Conservation (phyloP, 2,329 filamentous ascomycete genomes). For the Microcyclospora pomicola region DNA sequence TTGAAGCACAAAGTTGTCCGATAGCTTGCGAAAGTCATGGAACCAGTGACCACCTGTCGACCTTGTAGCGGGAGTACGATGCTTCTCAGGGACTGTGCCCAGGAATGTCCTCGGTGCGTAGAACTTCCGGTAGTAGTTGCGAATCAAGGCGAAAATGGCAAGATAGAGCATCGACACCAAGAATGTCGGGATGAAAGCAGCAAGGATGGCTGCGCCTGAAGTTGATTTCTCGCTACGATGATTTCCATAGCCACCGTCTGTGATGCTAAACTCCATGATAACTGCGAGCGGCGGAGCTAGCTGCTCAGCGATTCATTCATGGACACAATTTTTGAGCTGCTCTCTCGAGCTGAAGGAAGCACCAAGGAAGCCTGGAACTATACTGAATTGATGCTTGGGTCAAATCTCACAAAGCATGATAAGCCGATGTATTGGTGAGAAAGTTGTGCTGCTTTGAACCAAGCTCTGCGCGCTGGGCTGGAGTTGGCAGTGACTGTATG, state of each 20-base stretch:
- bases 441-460: no score
- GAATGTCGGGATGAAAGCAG: constrained; percentile 21
- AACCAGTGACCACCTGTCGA: constrained; percentile 31
- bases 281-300: no score
- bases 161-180: constrained; percentile 17
- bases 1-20: constrained; percentile 33
- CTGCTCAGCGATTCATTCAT: no score
- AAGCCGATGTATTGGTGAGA: no score
- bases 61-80: constrained; percentile 17
- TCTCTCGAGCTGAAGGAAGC: no score
- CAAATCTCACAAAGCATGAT: no score
- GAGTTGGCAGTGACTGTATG: no score
- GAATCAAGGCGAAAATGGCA: constrained; percentile 16
- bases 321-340: no score
- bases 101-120: constrained; percentile 22
- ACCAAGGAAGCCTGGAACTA: no score
- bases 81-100: constrained; percentile 19
- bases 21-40: constrained; percentile 29
- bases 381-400: no score
- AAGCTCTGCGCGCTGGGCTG: no score
- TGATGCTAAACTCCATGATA: constrained; percentile 1
- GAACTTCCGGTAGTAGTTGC: constrained; percentile 19
- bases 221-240: constrained; percentile 16
- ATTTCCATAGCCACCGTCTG: constrained; percentile 11
- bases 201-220: constrained; percentile 19